Percentiles rank a stretch among this genome's conserved stretches.
These are phyloP conservation scores for Penicillium crustosum DNA, from an alignment of 2,329 filamentous ascomycete genomes.

Conservation along the genomic window DNA sequence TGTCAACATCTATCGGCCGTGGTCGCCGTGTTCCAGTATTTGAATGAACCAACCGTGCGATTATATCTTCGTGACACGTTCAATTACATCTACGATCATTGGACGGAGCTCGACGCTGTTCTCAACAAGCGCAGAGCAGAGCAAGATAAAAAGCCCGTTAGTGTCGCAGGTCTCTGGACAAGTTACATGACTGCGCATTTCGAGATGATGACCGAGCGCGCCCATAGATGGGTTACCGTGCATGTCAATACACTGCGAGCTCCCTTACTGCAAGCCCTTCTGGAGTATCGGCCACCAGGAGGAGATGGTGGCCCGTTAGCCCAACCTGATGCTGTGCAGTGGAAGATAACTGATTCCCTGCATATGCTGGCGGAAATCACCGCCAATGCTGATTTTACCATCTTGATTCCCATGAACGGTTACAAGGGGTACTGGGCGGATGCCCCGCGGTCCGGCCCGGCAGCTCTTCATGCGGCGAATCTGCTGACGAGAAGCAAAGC, in stretches of 20 bases:
- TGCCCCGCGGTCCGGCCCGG: background rate
- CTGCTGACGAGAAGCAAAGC: background rate
- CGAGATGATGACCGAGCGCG: conserved; percentile 24
- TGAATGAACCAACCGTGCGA: conserved; percentile 17
- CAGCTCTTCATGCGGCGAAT: background rate
- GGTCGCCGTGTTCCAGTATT: conserved; percentile 26
- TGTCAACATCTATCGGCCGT: conserved; percentile 26
- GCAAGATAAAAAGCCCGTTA: conserved; percentile 10
- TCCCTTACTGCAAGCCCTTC: conserved; percentile 14
- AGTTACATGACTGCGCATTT: conserved; percentile 23
- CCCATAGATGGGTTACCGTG: conserved; percentile 26
- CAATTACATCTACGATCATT: conserved; percentile 25
- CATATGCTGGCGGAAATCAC: conserved; percentile 16
- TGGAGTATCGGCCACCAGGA: background rate
- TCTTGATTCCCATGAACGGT: conserved; percentile 28
- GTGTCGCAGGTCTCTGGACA: conserved; percentile 22
- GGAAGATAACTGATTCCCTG: conserved; percentile 15
- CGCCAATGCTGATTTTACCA: conserved; percentile 21
- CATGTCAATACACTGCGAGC: conserved; percentile 16
- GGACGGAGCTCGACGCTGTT: conserved; percentile 14
- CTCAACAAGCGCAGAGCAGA: conserved; percentile 17
- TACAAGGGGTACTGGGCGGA: conserved; percentile 20
- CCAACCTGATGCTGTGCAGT: conserved; percentile 15
- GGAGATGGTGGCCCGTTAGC: background rate
- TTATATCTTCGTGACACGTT: conserved; percentile 24